Percentiles rank a stretch among this genome's conserved stretches.
Evolutionary conservation across 495 filamentous ascomycete genomes (phyloP).

Genomic region (Ascobolus immersus): DNA sequence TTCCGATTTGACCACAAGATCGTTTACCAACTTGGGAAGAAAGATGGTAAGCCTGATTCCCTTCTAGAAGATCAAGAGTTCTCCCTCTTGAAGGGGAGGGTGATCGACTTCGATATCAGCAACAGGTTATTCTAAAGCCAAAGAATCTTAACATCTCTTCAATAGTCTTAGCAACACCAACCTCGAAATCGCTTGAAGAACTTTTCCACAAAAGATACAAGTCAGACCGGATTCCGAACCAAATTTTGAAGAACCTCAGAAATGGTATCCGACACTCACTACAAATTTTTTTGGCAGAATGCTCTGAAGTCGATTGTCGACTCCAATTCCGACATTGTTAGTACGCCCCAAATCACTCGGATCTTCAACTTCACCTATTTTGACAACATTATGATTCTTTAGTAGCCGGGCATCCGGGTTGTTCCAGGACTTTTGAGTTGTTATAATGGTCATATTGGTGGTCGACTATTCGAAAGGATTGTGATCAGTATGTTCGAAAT

Average conservation of each 20-base stretch:
- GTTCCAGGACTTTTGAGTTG: not conserved
- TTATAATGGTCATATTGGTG: not conserved
- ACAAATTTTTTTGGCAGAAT: not conserved
- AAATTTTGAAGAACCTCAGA: not conserved
- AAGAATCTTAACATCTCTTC: not conserved
- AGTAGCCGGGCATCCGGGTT: not conserved
- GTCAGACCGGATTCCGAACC: not conserved
- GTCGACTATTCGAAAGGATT: not conserved
- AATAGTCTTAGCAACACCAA: not conserved
- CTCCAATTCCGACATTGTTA: no score
- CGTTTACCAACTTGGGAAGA: constrained; percentile 10
- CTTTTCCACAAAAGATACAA: not conserved
- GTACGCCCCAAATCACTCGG: no score
- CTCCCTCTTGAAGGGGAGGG: constrained; percentile 2
- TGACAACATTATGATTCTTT: no score
- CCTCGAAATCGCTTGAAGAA: not conserved
- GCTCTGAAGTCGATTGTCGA: no score
- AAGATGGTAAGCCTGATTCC: constrained; percentile 7
- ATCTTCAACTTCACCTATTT: no score
- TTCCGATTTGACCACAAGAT: constrained; percentile 15
- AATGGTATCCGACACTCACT: not conserved
- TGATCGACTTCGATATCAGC: no score
- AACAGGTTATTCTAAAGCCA: not conserved
- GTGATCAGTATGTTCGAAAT: not conserved
- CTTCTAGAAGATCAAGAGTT: constrained; percentile 5